Percentiles rank a stretch among this genome's conserved stretches.
These are phyloP conservation scores for Madurella mycetomatis DNA, from an alignment of 2,329 filamentous ascomycete genomes.

Conservation along the genomic window DNA sequence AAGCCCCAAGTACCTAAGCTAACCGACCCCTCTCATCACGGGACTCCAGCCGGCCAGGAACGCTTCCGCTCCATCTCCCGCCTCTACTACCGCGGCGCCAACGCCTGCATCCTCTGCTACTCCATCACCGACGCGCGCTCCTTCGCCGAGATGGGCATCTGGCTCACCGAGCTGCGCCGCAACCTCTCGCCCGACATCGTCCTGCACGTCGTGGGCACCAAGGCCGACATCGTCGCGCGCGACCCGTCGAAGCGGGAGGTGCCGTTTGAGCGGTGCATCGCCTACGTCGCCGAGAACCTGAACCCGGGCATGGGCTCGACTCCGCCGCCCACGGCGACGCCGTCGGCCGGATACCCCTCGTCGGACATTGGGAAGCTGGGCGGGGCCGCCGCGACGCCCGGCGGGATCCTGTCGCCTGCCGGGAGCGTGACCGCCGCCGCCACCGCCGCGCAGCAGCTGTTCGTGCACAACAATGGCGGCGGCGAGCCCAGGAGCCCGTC, in stretches of 20 bases:
- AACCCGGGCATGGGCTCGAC: conserved; percentile 65
- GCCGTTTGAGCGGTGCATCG: conserved; percentile 91
- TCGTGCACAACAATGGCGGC: neutral
- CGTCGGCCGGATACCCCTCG: no score
- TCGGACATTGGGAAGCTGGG: no score
- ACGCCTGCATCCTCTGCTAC: conserved; percentile 91
- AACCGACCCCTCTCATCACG: neutral
- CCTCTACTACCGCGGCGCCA: conserved; percentile 93
- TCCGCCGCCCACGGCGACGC: conserved; percentile 58
- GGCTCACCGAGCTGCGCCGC: conserved; percentile 78
- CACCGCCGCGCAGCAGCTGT: neutral
- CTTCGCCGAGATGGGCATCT: conserved; percentile 88
- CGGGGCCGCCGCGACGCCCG: no score
- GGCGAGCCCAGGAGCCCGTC: conserved; percentile 54
- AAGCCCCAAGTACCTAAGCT: neutral
- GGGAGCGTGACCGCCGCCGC: neutral
- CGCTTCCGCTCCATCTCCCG: conserved; percentile 91
- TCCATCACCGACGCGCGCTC: conserved; percentile 82
- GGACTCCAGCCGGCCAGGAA: conserved; percentile 70
- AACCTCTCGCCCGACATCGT: conserved; percentile 76
- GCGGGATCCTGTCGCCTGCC: no score
- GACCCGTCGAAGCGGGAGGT: conserved; percentile 77
- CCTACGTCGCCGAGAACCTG: conserved; percentile 89
- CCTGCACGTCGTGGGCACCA: conserved; percentile 92
- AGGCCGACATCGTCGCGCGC: conserved; percentile 82